Percentiles rank a stretch among this genome's conserved stretches.
Evolutionary conservation across 148 eudicot species (phyloP).

Genomic region (Agrostemma githago): DNA sequence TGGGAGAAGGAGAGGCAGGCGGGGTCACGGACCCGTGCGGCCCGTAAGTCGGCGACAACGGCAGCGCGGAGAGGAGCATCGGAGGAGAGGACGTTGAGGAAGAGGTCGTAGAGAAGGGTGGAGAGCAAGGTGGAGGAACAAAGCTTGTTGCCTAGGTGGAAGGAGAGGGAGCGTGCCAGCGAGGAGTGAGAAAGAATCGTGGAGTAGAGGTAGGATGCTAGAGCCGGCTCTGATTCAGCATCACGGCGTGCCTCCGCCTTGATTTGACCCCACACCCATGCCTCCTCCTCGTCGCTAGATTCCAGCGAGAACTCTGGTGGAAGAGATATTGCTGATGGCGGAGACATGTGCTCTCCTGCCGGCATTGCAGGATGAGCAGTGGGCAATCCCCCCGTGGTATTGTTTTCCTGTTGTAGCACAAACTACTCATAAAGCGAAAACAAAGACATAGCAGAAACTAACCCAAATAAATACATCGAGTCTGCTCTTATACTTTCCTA

Average conservation of each 20-base stretch:
- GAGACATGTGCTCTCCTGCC: slow-evolving; percentile 17
- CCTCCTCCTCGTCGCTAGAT: slow-evolving; percentile 35
- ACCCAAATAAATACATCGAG: not conserved
- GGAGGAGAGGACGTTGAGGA: slow-evolving; percentile 50
- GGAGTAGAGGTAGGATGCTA: slow-evolving; percentile 75
- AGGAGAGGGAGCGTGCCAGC: slow-evolving; percentile 64
- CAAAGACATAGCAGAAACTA: not conserved
- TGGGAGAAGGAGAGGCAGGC: slow-evolving; percentile 81
- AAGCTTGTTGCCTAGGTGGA: slow-evolving; percentile 80
- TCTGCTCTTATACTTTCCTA: not conserved
- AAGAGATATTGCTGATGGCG: slow-evolving; percentile 18
- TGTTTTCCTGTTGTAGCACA: slow-evolving; percentile 15
- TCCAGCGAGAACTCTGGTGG: slow-evolving; percentile 10
- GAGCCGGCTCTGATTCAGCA: slow-evolving; percentile 77
- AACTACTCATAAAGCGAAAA: not conserved
- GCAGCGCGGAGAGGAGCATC: slow-evolving; percentile 53
- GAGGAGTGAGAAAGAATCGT: slow-evolving; percentile 75
- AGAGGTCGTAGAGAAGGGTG: slow-evolving; percentile 77
- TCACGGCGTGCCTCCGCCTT: slow-evolving; percentile 78
- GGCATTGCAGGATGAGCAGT: slow-evolving; percentile 21
- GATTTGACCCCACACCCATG: slow-evolving; percentile 67
- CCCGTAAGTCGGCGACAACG: slow-evolving; percentile 79
- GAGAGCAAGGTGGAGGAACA: slow-evolving; percentile 77
- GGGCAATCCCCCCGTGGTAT: slow-evolving; percentile 4
- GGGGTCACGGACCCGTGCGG: slow-evolving; percentile 70